Conservation (phyloP, 148 eudicot genomes). For the Rhododendron ovatum region DNA sequence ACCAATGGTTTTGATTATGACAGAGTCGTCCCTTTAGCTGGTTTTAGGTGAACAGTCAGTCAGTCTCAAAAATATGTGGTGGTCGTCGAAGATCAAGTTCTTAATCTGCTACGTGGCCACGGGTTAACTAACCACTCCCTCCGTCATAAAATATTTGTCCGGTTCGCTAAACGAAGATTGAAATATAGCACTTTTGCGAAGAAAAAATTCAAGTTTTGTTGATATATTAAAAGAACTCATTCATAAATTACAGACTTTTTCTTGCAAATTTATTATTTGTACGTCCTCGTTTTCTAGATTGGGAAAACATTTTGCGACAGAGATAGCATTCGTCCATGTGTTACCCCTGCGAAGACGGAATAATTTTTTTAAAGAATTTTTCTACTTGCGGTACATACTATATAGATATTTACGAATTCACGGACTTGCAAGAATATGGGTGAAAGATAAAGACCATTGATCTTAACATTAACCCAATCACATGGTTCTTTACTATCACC, state of each 20-base stretch:
- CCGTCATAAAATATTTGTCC: background rate
- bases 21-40: background rate
- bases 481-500: no score
- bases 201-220: no score
- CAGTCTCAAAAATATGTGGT: background rate
- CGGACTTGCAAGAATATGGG: background rate
- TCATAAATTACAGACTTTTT: no score
- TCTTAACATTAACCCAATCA: background rate
- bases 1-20: background rate
- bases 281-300: no score
- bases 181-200: background rate
- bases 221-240: no score
- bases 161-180: background rate
- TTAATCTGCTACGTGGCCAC: background rate
- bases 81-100: background rate
- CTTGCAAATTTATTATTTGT: no score
- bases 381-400: background rate
- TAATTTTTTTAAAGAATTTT: no score
- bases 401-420: background rate
- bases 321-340: background rate
- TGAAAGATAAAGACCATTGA: background rate
- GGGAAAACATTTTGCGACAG: background rate
- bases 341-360: background rate
- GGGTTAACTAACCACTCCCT: background rate
- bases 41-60: background rate